Conservation (phyloP, 257 asterid species). For the Solanum gracilifrons region DNA sequence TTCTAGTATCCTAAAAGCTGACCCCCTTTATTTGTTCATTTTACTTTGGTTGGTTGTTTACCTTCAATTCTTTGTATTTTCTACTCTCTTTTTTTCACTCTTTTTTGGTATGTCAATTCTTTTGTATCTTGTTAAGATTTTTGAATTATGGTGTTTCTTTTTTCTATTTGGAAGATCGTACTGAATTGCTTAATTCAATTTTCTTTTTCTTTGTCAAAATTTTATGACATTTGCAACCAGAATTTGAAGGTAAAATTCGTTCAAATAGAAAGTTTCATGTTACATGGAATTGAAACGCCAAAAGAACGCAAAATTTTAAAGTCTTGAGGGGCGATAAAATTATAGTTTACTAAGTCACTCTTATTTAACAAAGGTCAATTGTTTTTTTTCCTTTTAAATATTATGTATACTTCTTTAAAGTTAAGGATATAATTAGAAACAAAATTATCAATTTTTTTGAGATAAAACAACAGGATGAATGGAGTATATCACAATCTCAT, state of each 20-base stretch:
- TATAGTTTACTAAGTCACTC: neutral
- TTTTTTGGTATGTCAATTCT: slow-evolving; percentile 2
- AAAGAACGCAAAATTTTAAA: neutral
- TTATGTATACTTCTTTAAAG: neutral
- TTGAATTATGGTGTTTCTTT: neutral
- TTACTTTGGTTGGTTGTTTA: neutral
- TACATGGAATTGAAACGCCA: neutral
- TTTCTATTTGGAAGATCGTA: too few species aligned
- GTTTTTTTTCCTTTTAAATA: too few species aligned
- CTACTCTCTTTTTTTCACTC: neutral
- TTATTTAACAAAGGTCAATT: neutral
- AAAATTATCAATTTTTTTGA: neutral
- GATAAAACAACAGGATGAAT: neutral
- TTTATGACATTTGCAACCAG: neutral
- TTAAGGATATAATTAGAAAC: neutral
- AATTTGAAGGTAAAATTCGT: neutral
- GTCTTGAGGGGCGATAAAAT: neutral
- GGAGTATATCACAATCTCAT: neutral
- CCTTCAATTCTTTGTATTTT: neutral
- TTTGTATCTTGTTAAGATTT: neutral
- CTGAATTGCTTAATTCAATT: neutral
- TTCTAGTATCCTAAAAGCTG: neutral
- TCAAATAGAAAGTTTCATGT: neutral
- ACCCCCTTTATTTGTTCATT: neutral
- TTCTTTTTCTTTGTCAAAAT: neutral